These are phyloP conservation scores for Russula griseocarnosa DNA, from an alignment of 768 basidiomycete genomes.

Conservation along the genomic window DNA sequence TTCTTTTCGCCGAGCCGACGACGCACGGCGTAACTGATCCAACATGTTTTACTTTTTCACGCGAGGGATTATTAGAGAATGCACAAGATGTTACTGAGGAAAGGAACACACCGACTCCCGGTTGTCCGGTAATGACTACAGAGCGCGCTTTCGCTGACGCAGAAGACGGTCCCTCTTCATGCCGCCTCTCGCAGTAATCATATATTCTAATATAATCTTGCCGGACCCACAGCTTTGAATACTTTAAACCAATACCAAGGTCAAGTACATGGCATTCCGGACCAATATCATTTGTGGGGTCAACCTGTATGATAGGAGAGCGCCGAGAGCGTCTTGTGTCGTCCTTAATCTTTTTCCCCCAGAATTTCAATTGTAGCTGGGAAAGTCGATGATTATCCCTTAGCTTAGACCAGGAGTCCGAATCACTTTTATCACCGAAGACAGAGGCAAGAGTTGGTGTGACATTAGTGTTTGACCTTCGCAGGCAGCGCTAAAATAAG, in stretches of 20 bases:
- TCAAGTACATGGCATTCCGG: not conserved
- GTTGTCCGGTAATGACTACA: not conserved
- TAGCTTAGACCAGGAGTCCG: too few relatives aligned
- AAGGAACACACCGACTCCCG: not conserved
- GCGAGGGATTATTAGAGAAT: not conserved
- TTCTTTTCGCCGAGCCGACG: not conserved
- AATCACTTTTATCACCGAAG: too few relatives aligned
- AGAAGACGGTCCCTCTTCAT: not conserved
- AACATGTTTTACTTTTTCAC: not conserved
- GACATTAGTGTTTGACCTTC: too few relatives aligned
- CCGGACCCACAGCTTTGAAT: too few relatives aligned
- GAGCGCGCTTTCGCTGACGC: not conserved
- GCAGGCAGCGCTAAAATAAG: too few relatives aligned
- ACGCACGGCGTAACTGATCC: not conserved
- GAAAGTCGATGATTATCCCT: not conserved
- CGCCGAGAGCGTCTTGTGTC: not conserved
- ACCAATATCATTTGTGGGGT: not conserved
- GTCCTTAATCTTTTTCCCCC: not conserved
- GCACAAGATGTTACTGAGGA: not conserved
- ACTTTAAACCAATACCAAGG: too few relatives aligned
- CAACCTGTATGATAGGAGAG: not conserved
- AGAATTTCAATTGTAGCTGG: not conserved
- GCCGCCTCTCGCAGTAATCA: not conserved
- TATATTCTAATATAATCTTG: not conserved
- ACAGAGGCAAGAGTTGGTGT: too few relatives aligned